Evolutionary conservation across 2,329 filamentous ascomycete species (phyloP).

Genomic region (Pseudonectria foliicola): DNA sequence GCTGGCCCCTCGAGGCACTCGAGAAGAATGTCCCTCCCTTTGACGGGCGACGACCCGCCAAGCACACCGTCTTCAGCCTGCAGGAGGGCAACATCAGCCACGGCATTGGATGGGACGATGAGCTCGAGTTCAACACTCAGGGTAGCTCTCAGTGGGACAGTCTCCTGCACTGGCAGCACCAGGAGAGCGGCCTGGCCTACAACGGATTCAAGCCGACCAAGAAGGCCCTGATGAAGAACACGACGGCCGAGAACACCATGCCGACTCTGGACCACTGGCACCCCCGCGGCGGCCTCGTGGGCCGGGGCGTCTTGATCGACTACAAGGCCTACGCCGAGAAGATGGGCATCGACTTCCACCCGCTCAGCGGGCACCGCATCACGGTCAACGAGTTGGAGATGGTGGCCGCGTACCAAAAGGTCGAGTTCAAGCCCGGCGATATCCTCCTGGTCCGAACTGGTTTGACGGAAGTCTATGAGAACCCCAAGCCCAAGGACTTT

Average conservation of each 20-base stretch:
- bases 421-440: slow-evolving; percentile 60
- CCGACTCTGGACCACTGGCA: slow-evolving; percentile 40
- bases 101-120: slow-evolving; percentile 37
- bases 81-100: slow-evolving; percentile 16
- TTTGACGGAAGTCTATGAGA: slow-evolving; percentile 50
- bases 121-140: slow-evolving; percentile 50
- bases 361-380: slow-evolving; percentile 47
- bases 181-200: slow-evolving; percentile 38
- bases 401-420: slow-evolving; percentile 51
- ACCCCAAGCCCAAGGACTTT: slow-evolving; percentile 30
- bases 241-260: slow-evolving; percentile 21
- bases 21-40: slow-evolving; percentile 10
- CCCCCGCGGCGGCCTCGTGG: slow-evolving; percentile 42
- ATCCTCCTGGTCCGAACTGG: slow-evolving; percentile 61
- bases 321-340: slow-evolving; percentile 42
- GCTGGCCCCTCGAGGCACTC: slow-evolving; percentile 33
- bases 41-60: slow-evolving; percentile 27
- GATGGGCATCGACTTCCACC: slow-evolving; percentile 42
- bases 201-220: slow-evolving; percentile 38
- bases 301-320: slow-evolving; percentile 50
- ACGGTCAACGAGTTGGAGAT: slow-evolving; percentile 47
- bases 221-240: slow-evolving; percentile 21
- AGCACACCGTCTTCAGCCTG: slow-evolving; percentile 31
- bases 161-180: slow-evolving; percentile 40
- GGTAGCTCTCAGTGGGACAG: slow-evolving; percentile 51